Percentiles rank a stretch among this genome's conserved stretches.
Conservation (phyloP, 225 moss, liverwort and hornwort genomes). For the Takakia lepidozioides region DNA sequence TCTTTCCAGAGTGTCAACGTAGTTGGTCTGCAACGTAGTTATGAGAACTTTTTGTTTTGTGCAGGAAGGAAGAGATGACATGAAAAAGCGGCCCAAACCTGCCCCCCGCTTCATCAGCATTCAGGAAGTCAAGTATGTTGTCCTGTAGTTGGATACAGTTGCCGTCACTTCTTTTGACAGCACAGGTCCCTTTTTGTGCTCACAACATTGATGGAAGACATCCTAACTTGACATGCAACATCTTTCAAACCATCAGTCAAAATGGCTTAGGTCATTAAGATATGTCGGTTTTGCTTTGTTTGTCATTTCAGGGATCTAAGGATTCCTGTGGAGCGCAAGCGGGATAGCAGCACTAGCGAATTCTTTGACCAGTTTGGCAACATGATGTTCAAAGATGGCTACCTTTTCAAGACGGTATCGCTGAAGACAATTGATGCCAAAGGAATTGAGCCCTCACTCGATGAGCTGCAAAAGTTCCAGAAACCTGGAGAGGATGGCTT, state of each 20-base stretch:
- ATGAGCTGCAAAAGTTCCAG: constrained; percentile 92
- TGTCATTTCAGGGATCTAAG: constrained; percentile 62
- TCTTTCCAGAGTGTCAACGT: no score
- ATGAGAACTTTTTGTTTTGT: not conserved
- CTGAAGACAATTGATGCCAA: constrained; percentile 91
- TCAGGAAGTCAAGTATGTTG: constrained; percentile 70
- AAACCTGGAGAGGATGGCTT: constrained; percentile 80
- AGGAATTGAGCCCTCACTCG: constrained; percentile 81
- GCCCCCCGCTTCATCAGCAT: constrained; percentile 73
- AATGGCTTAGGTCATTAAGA: no score
- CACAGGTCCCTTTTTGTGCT: not conserved
- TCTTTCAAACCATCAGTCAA: no score
- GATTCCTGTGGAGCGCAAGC: constrained; percentile 90
- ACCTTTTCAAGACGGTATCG: constrained; percentile 74
- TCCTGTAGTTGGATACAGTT: no score
- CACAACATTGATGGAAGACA: not conserved
- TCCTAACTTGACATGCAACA: no score
- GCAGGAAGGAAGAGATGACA: constrained; percentile 80
- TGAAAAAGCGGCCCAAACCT: constrained; percentile 77
- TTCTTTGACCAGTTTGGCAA: constrained; percentile 89
- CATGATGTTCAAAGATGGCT: constrained; percentile 97
- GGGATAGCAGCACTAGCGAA: constrained; percentile 81
- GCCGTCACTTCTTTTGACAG: no score
- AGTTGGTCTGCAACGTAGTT: no score
- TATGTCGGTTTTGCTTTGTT: no score